Evolutionary conservation across 441 rosid genomes (phyloP), one percentile per base, ranked within the genome.

Genomic region (Adansonia grandidieri): DNA sequence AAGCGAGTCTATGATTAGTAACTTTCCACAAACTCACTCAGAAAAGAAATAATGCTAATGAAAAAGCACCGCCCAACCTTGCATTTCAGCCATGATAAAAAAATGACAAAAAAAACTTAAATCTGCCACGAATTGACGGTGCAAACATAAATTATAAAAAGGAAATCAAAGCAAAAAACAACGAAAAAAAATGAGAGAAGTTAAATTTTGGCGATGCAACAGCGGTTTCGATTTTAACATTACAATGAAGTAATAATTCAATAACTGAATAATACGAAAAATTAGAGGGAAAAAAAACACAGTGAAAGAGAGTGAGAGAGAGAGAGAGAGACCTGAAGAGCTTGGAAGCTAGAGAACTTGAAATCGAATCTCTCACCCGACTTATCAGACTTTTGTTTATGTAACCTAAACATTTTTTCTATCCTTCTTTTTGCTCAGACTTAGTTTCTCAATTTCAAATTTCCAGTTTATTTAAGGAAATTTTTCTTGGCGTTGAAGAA

Each of bases 301-400:
- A 53, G n/a, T 1, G 24, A 15, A 32, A 44, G n/a, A 50, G 68
- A 19, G 28, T 60, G 71, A 86, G 32, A 28, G 32, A 28, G 32
- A n/a, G n/a, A 44, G n/a, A 50, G 68, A 19, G 28, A 64, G 71
- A 86, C 91, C 89, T 88, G 85, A 79, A 80, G 78, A 74, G 80
- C 83, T 68, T 84, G 86, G 28, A 88, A 76, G 74, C 81, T 79
- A 6, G 89, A 88, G 84, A 88, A 69, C 74, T 68, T 79, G 89
- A 88, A 88, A 77, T 86, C 84, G 60, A 83, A 71, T 73, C 80
- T 79, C 57, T 84, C 83, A 20, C 85, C 87, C 57, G 58, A 57
- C 72, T 84, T 85, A 32, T 82, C 82, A 10, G 87, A 66, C 75
- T 78, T 87, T 73, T 80, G 84, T 71, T 81, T 85, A 77, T 62